Evolutionary conservation across 2,329 filamentous ascomycete genomes (phyloP), one percentile per base, ranked within the genome.

Genomic region (Bisporella sp.): DNA sequence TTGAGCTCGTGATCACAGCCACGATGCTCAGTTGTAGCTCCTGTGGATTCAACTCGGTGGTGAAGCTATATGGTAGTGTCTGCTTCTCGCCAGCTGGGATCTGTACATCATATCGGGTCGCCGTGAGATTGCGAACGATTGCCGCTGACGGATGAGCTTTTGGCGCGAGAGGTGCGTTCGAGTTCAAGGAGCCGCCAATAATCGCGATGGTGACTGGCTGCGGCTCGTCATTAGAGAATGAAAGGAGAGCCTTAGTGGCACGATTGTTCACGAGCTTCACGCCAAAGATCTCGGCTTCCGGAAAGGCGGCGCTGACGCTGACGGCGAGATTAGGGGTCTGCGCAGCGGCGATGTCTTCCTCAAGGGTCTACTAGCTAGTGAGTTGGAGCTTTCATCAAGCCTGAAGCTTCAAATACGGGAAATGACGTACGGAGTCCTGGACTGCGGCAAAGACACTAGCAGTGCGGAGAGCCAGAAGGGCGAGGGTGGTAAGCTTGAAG

Each of bases 211-310:
- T 79, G 64, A 99, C 79, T 29, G 90, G 79, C 47, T 76, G 76
- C 9, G 80, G 76, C 72, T 99, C 93, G 55, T 88, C 76, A 76
- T 99, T 99, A 68, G 77, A 80, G 67, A 99, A 77, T 63, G 89
- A 83, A 62, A 99, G 73, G 48, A 95, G 72, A 35, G 90, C 86
- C 69, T 87, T 82, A 57, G 90, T 96, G 41, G 89, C 82, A 58
- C 85, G 84, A 64, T 90, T 89, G 68, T 99, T 99, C 75, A 97
- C 81, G 60, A 97, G 83, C 80, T 95, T 96, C 62, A 97, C 83
- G 63, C 92, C 93, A 62, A 96, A 93, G 32, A 95, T 84, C 71
- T 76, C 58, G 73, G 84, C 68, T 65, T 85, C 74, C 71, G 80
- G 72, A 74, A 82, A 79, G 68, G 74, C 75, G 53, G 84, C 78